These are phyloP conservation scores for Cordyceps pruinosa DNA, from an alignment of 2,329 filamentous ascomycete genomes.

Conservation along the genomic window DNA sequence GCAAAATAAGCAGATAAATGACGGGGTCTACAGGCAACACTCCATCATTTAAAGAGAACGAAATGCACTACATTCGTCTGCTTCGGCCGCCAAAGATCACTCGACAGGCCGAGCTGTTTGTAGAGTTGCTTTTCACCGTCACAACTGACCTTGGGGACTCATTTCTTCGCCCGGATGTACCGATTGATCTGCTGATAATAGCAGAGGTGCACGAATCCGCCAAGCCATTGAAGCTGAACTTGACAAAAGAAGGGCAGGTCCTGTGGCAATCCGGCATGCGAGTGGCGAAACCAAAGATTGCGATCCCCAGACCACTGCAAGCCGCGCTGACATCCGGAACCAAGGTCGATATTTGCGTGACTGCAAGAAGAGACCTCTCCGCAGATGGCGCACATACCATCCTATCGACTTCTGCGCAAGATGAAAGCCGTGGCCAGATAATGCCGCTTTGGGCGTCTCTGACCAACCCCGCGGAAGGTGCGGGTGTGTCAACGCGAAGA, in stretches of 20 bases:
- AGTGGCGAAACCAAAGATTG: conserved; percentile 30
- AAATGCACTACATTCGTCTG: conserved; percentile 53
- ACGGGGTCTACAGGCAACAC: accelerated
- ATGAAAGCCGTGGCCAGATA: conserved; percentile 28
- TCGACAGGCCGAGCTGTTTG: conserved; percentile 18
- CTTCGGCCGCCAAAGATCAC: conserved; percentile 40
- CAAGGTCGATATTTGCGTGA: conserved; percentile 24
- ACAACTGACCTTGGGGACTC: conserved; percentile 53
- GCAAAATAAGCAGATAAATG: not conserved
- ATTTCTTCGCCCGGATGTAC: conserved; percentile 39
- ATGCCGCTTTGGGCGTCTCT: conserved; percentile 37
- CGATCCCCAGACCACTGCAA: conserved; percentile 23
- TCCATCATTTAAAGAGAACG: not conserved
- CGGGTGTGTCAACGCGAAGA: conserved; percentile 24
- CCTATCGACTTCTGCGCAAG: conserved; percentile 15
- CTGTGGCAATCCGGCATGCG: conserved; percentile 31
- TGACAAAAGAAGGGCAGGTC: conserved; percentile 22
- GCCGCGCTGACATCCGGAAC: conserved; percentile 20
- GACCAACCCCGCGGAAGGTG: conserved; percentile 16
- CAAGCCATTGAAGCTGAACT: conserved; percentile 19
- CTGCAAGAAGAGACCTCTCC: conserved; percentile 19
- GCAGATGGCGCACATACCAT: conserved; percentile 24
- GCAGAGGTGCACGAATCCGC: conserved; percentile 21
- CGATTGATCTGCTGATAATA: conserved; percentile 36
- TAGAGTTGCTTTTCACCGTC: conserved; percentile 45